phyloP scores from a whole-genome alignment of 2,329 filamentous ascomycete species.

The Aspergillus chevalieri region DNA sequence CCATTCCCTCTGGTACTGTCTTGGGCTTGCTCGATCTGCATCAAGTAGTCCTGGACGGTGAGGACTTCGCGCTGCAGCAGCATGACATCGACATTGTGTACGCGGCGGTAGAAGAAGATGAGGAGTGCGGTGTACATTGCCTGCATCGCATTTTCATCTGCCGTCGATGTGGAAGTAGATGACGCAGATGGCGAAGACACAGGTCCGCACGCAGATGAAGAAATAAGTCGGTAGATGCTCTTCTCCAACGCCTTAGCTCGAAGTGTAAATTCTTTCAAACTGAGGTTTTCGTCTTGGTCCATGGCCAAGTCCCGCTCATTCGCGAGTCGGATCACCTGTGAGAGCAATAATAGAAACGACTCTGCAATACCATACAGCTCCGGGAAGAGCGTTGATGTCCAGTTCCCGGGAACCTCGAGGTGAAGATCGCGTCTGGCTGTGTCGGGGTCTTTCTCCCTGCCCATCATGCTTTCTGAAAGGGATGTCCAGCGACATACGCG shows the following conservation, averaged over 20 bases:
- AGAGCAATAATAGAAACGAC: slow-evolving; percentile 13
- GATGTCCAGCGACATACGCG: slow-evolving; percentile 6
- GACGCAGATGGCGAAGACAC: no score
- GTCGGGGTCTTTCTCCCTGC: slow-evolving; percentile 12
- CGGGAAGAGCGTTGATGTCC: slow-evolving; percentile 14
- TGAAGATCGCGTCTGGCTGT: slow-evolving; percentile 14
- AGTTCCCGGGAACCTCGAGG: slow-evolving; percentile 12
- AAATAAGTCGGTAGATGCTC: slow-evolving; percentile 1
- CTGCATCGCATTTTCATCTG: slow-evolving; percentile 2
- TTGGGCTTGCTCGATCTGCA: slow-evolving; percentile 4
- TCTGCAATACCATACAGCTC: slow-evolving; percentile 13
- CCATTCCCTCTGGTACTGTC: no score
- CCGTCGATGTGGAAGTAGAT: no score
- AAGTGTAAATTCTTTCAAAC: slow-evolving; percentile 10
- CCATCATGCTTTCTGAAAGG: slow-evolving; percentile 10
- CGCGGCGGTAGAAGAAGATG: slow-evolving; percentile 13
- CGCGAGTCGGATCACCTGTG: slow-evolving; percentile 13
- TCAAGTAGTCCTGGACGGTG: slow-evolving; percentile 3
- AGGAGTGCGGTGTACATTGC: slow-evolving; percentile 12
- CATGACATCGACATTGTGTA: slow-evolving; percentile 11
- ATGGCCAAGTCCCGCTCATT: slow-evolving; percentile 14
- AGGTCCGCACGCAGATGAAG: not conserved
- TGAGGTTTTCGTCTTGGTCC: not conserved
- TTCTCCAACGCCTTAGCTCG: slow-evolving; percentile 12
- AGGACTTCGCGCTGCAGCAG: slow-evolving; percentile 8